Conservation (phyloP, 495 filamentous ascomycete species). For the Parmelia sp. region DNA sequence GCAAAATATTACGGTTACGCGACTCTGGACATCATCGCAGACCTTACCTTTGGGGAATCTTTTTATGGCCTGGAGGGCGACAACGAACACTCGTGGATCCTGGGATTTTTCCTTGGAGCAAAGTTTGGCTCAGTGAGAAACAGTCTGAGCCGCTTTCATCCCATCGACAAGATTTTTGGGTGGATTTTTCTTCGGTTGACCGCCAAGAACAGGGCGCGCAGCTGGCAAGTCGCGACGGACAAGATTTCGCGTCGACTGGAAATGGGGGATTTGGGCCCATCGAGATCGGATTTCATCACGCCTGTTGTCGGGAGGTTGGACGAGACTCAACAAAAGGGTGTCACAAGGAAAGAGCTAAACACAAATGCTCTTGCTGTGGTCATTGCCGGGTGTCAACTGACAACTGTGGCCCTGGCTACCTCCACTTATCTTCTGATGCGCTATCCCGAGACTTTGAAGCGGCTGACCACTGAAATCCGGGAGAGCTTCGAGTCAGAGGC, state of each 20-base stretch:
- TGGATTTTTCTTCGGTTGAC: conserved; percentile 20
- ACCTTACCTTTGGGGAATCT: conserved; percentile 22
- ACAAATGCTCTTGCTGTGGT: conserved; percentile 20
- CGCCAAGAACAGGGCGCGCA: conserved; percentile 10
- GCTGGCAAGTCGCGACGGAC: conserved; percentile 15
- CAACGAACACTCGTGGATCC: conserved; percentile 18
- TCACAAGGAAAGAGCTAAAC: conserved; percentile 20
- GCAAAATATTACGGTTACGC: conserved; percentile 17
- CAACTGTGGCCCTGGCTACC: conserved; percentile 17
- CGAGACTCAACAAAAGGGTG: conserved; percentile 13
- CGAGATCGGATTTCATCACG: conserved; percentile 19
- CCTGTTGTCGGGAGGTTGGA: conserved; percentile 14
- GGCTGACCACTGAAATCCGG: conserved; percentile 14
- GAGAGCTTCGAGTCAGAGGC: conserved; percentile 18
- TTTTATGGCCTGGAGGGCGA: conserved; percentile 18
- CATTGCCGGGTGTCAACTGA: conserved; percentile 23
- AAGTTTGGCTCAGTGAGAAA: conserved; percentile 22
- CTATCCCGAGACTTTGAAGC: conserved; percentile 11
- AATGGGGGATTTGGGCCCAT: conserved; percentile 14
- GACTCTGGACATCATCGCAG: conserved; percentile 20
- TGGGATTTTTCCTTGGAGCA: conserved; percentile 19
- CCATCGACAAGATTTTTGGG: conserved; percentile 20
- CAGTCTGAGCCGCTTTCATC: conserved; percentile 15
- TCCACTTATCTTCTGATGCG: conserved; percentile 20
- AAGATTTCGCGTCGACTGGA: conserved; percentile 19